A percentile compares a stretch with the other conserved stretches of the same genome.
Conservation (phyloP, 2,329 filamentous ascomycete species). For the Fusarium citri region DNA sequence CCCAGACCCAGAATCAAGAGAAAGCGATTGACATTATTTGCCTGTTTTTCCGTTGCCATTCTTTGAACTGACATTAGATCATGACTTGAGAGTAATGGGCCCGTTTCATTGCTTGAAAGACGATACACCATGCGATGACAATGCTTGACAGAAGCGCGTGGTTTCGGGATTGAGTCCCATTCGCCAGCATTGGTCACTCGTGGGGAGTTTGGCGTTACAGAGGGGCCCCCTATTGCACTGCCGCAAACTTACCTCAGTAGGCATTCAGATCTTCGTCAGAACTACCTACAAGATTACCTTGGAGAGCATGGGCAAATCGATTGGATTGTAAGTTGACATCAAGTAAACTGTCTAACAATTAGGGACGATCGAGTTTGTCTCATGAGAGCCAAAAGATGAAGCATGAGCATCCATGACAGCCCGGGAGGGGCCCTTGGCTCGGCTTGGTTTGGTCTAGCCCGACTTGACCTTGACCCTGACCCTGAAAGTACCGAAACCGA, state of each 20-base stretch:
- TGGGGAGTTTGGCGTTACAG: slow-evolving; percentile 16
- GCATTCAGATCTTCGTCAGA: slow-evolving; percentile 17
- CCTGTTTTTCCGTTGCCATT: slow-evolving; percentile 19
- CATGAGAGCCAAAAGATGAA: slow-evolving; percentile 36
- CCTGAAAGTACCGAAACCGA: slow-evolving; percentile 26
- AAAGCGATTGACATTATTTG: slow-evolving; percentile 41
- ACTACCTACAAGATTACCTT: slow-evolving; percentile 10
- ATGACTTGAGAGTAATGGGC: slow-evolving; percentile 32
- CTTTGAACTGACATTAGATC: slow-evolving; percentile 32
- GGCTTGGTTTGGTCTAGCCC: not conserved
- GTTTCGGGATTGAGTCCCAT: slow-evolving; percentile 39
- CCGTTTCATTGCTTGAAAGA: slow-evolving; percentile 14
- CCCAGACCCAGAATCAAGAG: slow-evolving; percentile 39
- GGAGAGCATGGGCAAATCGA: slow-evolving; percentile 28
- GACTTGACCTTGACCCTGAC: not conserved
- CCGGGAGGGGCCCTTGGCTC: slow-evolving; percentile 1
- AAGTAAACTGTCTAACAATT: slow-evolving; percentile 19
- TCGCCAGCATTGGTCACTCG: slow-evolving; percentile 33
- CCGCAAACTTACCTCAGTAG: slow-evolving; percentile 14
- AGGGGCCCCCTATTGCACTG: slow-evolving; percentile 20
- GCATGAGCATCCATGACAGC: slow-evolving; percentile 18
- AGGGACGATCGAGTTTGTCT: slow-evolving; percentile 15
- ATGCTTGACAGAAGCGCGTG: slow-evolving; percentile 38
- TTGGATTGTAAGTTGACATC: slow-evolving; percentile 29
- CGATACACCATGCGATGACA: slow-evolving; percentile 16